Evolutionary conservation across 1,139 yeast genomes (phyloP).

Genomic region (Protomyces lactucae-debilis): DNA sequence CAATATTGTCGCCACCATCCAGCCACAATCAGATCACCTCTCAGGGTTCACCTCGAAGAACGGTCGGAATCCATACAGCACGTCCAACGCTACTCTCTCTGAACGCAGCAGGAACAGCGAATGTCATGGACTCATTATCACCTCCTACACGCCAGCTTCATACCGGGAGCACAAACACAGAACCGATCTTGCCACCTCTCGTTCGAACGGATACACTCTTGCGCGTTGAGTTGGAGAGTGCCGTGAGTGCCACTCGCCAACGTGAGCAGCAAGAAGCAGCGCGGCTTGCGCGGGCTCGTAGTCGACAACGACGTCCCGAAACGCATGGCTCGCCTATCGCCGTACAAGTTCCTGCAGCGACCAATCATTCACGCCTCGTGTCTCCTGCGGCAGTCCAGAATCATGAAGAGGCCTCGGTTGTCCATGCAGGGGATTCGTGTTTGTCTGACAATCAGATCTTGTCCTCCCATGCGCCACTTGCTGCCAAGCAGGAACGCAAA

Average conservation of each 20-base stretch:
- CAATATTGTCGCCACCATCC: not conserved
- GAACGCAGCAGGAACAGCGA: not conserved
- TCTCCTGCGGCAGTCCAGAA: too few species aligned
- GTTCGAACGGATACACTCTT: not conserved
- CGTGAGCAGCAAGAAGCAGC: not conserved
- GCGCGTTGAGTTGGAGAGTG: not conserved
- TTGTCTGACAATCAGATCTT: not conserved
- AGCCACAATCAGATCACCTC: not conserved
- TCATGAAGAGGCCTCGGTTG: not conserved
- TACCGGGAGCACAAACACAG: too few species aligned
- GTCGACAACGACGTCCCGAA: not conserved
- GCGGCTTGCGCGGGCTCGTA: not conserved
- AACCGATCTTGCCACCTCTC: not conserved
- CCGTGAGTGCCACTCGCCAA: not conserved
- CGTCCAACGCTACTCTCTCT: not conserved
- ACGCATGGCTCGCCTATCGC: not conserved
- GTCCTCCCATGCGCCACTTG: constrained; percentile 10
- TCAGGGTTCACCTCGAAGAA: not conserved
- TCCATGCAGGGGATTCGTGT: not conserved
- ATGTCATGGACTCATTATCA: not conserved
- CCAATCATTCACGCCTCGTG: not conserved
- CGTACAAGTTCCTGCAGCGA: not conserved
- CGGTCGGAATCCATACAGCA: not conserved
- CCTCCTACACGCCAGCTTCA: too few species aligned
- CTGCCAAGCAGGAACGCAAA: not conserved